Conservation (phyloP, 192 early-diverging fungal species). For the Borealophlyctis nickersoniae region DNA sequence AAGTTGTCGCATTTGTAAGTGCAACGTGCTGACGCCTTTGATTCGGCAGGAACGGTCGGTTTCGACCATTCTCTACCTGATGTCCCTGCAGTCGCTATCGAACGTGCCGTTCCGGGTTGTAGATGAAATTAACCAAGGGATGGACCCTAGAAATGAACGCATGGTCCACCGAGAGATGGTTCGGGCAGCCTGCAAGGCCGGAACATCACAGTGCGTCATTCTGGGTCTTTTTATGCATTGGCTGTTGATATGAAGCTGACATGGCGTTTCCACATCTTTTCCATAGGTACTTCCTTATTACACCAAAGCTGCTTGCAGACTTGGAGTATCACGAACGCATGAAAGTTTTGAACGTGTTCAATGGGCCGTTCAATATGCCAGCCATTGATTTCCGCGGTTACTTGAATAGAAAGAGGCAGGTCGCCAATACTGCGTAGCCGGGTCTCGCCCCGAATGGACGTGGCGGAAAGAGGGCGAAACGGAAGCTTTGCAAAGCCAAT, state of each 20-base stretch:
- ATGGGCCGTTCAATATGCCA: slow-evolving; percentile 50
- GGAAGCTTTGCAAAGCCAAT: too few relatives aligned
- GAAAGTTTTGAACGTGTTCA: slow-evolving; percentile 90
- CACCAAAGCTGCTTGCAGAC: slow-evolving; percentile 96
- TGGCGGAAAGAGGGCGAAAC: too few relatives aligned
- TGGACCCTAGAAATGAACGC: slow-evolving; percentile 96
- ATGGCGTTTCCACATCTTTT: too few relatives aligned
- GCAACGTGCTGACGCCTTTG: neutral
- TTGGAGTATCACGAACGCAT: slow-evolving; percentile 88
- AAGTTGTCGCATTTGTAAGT: too few relatives aligned
- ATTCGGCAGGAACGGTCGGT: slow-evolving; percentile 78
- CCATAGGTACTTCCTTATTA: slow-evolving; percentile 90
- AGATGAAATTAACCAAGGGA: slow-evolving; percentile 99
- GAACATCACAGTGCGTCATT: slow-evolving; percentile 65
- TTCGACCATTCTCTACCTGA: slow-evolving; percentile 92
- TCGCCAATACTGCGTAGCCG: too few relatives aligned
- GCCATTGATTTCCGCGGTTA: neutral
- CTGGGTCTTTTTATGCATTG: slow-evolving; percentile 12
- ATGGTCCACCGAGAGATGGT: slow-evolving; percentile 92
- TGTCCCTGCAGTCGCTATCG: slow-evolving; percentile 86
- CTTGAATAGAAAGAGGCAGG: neutral
- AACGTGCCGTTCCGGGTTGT: slow-evolving; percentile 94
- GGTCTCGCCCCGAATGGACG: too few relatives aligned
- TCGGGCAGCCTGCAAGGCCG: slow-evolving; percentile 65
- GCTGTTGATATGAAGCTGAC: too few relatives aligned